Evolutionary conservation across 2,329 filamentous ascomycete genomes (phyloP).

Genomic region (Fusarium longipes): DNA sequence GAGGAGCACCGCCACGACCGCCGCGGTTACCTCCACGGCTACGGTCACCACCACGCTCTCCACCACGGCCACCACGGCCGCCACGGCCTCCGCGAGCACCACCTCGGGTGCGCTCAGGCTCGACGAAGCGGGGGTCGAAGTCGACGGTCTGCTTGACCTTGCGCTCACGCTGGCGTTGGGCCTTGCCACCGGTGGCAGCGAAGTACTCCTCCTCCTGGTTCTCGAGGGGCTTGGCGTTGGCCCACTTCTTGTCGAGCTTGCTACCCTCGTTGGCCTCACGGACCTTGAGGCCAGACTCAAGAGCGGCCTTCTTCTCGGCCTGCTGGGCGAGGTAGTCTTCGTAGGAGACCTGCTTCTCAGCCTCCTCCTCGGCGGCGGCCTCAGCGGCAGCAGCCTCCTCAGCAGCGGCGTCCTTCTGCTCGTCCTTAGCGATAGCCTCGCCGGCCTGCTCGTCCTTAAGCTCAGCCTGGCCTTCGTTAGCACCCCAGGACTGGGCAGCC

Average conservation of each 20-base stretch:
- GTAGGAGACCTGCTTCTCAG: conserved; percentile 89
- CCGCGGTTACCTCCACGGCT: conserved; percentile 49
- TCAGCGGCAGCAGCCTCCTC: conserved; percentile 63
- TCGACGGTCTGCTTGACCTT: conserved; percentile 92
- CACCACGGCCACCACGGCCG: conserved; percentile 57
- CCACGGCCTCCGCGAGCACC: conserved; percentile 61
- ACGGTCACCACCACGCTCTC: conserved; percentile 55
- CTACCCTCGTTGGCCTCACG: conserved; percentile 94
- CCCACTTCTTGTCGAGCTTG: conserved; percentile 93
- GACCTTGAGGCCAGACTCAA: conserved; percentile 73
- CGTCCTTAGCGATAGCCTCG: conserved; percentile 86
- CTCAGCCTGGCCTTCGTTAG: conserved; percentile 82
- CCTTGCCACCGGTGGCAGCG: conserved; percentile 78
- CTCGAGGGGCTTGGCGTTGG: conserved; percentile 77
- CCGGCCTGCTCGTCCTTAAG: conserved; percentile 92
- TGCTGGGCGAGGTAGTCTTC: conserved; percentile 82
- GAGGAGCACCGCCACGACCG: conserved; percentile 49
- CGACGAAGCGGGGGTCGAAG: conserved; percentile 85
- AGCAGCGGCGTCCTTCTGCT: conserved; percentile 76
- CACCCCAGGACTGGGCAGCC: conserved; percentile 90
- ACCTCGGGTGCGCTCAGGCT: conserved; percentile 70
- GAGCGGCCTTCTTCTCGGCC: conserved; percentile 79
- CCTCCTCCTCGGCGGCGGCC: conserved; percentile 63
- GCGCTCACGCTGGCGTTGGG: conserved; percentile 85
- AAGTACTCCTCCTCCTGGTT: conserved; percentile 85